These are phyloP conservation scores for Lavandula angustifolia DNA, from an alignment of 257 asterid genomes.

Conservation along the genomic window DNA sequence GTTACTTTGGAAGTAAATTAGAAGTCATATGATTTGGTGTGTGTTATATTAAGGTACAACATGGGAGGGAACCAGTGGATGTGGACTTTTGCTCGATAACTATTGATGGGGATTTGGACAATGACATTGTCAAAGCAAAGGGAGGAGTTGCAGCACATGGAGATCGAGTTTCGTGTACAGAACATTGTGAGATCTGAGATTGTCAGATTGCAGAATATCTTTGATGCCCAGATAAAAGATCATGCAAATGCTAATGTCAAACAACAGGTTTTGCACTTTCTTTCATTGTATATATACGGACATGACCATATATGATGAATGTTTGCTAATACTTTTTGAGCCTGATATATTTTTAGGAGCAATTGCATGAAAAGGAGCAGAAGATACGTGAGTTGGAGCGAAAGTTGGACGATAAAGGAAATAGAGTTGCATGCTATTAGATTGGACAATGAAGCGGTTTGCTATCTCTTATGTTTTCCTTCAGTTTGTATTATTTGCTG, in stretches of 20 bases:
- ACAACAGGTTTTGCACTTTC: conserved; percentile 54
- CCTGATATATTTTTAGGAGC: conserved; percentile 52
- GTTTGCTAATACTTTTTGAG: conserved; percentile 30
- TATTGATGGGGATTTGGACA: conserved; percentile 59
- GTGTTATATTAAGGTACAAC: conserved; percentile 65
- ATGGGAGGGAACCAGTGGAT: conserved; percentile 72
- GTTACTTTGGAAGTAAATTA: conserved; percentile 24
- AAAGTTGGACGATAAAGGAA: conserved; percentile 65
- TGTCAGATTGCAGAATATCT: conserved; percentile 51
- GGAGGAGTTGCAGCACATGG: conserved; percentile 75
- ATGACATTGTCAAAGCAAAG: conserved; percentile 63
- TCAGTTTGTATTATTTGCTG: conserved; percentile 17
- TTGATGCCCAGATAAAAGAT: conserved; percentile 63
- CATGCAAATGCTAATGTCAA: conserved; percentile 53
- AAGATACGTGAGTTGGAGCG: conserved; percentile 67
- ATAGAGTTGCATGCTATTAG: conserved; percentile 71
- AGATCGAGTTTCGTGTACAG: conserved; percentile 77
- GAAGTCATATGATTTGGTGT: conserved; percentile 40
- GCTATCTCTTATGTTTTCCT: conserved; percentile 37
- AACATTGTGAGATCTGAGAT: conserved; percentile 61
- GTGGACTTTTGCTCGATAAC: conserved; percentile 66
- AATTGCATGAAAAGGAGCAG: conserved; percentile 71
- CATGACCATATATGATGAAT: conserved; percentile 9
- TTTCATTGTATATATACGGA: not conserved
- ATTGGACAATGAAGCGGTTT: conserved; percentile 79